Evolutionary conservation across 139 green algal genomes (phyloP).

Genomic region (Volvox africanus): DNA sequence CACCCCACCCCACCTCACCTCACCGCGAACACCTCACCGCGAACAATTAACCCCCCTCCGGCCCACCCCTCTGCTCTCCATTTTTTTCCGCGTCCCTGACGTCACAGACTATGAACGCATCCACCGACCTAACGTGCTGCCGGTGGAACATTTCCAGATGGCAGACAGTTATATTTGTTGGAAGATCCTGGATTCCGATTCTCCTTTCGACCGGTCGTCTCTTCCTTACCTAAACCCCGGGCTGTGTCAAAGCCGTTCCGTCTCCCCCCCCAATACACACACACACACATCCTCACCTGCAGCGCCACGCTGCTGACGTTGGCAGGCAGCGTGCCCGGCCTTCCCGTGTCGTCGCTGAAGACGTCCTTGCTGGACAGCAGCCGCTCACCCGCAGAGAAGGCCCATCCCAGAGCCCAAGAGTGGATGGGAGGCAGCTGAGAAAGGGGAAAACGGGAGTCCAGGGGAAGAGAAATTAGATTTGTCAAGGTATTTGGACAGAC

Average conservation of each 20-base stretch:
- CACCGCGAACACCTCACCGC: too few relatives aligned
- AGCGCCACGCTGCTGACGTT: neutral
- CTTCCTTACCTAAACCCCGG: neutral
- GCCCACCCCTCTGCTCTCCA: too few relatives aligned
- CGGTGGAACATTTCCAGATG: too few relatives aligned
- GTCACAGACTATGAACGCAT: too few relatives aligned
- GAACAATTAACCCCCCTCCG: too few relatives aligned
- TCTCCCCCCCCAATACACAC: neutral
- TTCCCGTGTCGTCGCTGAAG: conserved; percentile 32
- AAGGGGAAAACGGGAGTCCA: neutral
- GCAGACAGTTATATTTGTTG: too few relatives aligned
- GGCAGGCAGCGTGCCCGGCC: neutral
- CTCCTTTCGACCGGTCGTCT: too few relatives aligned
- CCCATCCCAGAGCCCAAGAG: conserved; percentile 73
- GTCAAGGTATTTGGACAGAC: neutral
- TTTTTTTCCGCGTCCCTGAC: too few relatives aligned
- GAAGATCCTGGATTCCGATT: too few relatives aligned
- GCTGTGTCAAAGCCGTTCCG: neutral
- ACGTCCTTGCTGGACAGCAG: conserved; percentile 37
- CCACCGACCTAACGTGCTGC: too few relatives aligned
- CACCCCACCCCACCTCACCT: too few relatives aligned
- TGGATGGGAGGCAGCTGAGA: conserved; percentile 24
- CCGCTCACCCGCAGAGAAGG: conserved; percentile 58
- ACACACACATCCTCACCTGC: neutral
- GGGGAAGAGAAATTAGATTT: neutral